Evolutionary conservation across 1,284 basidiomycete species (phyloP), one percentile per base, ranked within the genome.

Genomic region (Melampsora larici-populina): DNA sequence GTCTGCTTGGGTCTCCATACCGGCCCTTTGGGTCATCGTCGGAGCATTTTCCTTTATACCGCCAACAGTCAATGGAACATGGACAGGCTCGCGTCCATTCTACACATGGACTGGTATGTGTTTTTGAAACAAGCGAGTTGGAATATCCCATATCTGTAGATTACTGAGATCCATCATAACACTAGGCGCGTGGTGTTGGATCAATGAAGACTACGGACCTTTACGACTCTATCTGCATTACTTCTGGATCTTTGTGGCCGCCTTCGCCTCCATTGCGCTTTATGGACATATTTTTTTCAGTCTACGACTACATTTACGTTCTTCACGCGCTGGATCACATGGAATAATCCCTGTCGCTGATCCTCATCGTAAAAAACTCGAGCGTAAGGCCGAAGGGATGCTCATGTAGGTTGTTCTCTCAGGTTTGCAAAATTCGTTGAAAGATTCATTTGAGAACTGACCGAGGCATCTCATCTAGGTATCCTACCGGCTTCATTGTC

Each of bases 121-220:
- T 58, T 24, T 29, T 43, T 43, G 40, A 43, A 11, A 43, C 40
- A 43, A 9, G 40, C 6, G 40, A 43, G 11, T 43, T 11, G 13
- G 6, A 43, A 1, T 13, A 43, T 13, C 7, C 11, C 11, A 43
- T 43, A 43, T 43, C 40, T 43, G 1, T 13, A n/a, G n/a, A n/a
- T n/a, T n/a, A n/a, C n/a, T n/a, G n/a, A n/a, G n/a, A n/a, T 43
- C 40, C 40, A 43, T 43, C 40, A 64, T 9, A 40, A 21, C 3
- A 31, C 7, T 36, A 76, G 73, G 73, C 21, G 73, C 65, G n/a
- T 76, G 73, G 73, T 76, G 73, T 62, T 76, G 73, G 73, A 76
- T 76, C n/a, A 76, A 66, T 62, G 51, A 29, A 33, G 43, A 58
- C 24, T 76, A 67, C 60, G 40, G 49, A 18, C 73, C 73, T n/a